Evolutionary conservation across 257 asterid genomes (phyloP).

Genomic region (Voacanga thouarsii): DNA sequence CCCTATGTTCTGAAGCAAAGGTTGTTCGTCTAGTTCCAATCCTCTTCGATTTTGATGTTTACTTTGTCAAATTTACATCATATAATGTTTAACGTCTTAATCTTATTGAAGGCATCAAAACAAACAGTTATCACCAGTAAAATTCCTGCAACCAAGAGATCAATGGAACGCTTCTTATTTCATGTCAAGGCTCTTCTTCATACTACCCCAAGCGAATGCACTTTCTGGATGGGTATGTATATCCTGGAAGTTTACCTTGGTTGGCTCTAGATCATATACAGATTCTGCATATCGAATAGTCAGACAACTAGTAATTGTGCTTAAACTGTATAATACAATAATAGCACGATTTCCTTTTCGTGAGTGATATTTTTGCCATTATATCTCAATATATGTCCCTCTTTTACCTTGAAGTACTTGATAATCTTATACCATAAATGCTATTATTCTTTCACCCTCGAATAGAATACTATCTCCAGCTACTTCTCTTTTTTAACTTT

Average conservation of each 20-base stretch:
- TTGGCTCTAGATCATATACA: background rate
- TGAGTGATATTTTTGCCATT: too few relatives aligned
- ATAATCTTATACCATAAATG: background rate
- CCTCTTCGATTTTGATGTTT: slow-evolving; percentile 8
- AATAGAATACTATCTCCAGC: background rate
- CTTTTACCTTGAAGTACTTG: background rate
- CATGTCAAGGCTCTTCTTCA: slow-evolving; percentile 89
- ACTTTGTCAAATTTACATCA: slow-evolving; percentile 6
- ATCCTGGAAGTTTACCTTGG: background rate
- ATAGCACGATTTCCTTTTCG: background rate
- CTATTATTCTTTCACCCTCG: background rate
- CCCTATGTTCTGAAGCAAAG: slow-evolving; percentile 89
- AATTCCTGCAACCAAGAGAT: slow-evolving; percentile 81
- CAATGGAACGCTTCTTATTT: slow-evolving; percentile 83
- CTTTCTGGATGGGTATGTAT: slow-evolving; percentile 81
- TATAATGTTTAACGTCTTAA: slow-evolving; percentile 10
- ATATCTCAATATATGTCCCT: background rate
- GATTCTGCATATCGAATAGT: background rate
- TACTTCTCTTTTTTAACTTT: too few relatives aligned
- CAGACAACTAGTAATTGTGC: background rate
- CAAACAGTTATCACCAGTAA: slow-evolving; percentile 69
- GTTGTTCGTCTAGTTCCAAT: slow-evolving; percentile 34
- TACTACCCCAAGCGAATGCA: slow-evolving; percentile 64
- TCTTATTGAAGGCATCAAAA: slow-evolving; percentile 60
- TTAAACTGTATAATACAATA: background rate